phyloP scores from a whole-genome alignment of 495 filamentous ascomycete species.

The Lophiostoma macrostomum region DNA sequence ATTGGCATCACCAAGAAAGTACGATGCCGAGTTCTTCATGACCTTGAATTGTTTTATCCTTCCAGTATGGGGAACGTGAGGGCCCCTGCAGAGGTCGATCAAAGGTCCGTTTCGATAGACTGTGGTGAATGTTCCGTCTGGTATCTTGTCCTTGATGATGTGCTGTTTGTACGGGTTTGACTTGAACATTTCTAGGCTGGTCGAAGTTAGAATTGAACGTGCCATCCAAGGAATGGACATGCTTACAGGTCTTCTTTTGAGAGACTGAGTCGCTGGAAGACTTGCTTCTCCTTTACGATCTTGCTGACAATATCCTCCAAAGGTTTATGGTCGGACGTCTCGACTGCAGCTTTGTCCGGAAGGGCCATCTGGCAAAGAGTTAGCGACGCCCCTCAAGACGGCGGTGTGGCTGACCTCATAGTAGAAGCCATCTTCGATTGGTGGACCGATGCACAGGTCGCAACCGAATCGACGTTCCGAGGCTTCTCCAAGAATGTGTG shows the following conservation, averaged over 20 bases:
- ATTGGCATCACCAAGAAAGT: constrained; percentile 88
- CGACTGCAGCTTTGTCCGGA: constrained; percentile 68
- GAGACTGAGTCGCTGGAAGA: constrained; percentile 83
- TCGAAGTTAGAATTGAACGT: not conserved
- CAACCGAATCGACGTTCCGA: constrained; percentile 86
- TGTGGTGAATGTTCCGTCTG: constrained; percentile 82
- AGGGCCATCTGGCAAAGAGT: constrained; percentile 66
- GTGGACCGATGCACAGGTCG: constrained; percentile 88
- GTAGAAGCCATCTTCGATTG: constrained; percentile 81
- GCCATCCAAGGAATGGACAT: not conserved
- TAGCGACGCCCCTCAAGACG: constrained; percentile 71
- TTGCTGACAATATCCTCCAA: constrained; percentile 70
- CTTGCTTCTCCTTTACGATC: constrained; percentile 94
- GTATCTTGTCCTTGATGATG: constrained; percentile 89
- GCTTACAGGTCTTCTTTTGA: constrained; percentile 73
- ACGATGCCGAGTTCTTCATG: constrained; percentile 93
- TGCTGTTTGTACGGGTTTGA: constrained; percentile 96
- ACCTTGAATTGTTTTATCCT: constrained; percentile 91
- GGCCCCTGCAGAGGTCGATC: constrained; percentile 77
- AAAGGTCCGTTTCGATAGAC: constrained; percentile 85
- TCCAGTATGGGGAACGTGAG: constrained; percentile 87
- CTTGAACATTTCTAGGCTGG: constrained; percentile 82
- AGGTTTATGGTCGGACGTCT: constrained; percentile 70
- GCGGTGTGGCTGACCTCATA: constrained; percentile 18
- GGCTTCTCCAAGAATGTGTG: constrained; percentile 91